Evolutionary conservation across 768 basidiomycete species (phyloP).

Genomic region (Dioszegia aurantiaca): DNA sequence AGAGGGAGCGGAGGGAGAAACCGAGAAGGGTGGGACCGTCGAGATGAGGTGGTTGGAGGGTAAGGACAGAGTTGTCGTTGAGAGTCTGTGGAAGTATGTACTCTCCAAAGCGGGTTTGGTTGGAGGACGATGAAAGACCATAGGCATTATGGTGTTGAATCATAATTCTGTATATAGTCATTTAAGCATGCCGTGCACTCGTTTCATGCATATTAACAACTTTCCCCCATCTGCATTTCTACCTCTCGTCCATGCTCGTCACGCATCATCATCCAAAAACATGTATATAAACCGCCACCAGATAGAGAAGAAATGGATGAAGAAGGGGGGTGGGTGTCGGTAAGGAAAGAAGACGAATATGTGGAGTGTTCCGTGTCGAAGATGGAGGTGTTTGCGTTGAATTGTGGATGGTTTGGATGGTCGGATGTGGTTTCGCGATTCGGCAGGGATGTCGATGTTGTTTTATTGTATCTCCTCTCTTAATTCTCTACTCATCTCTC

Average conservation of each 20-base stretch:
- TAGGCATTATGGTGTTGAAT: too few species aligned
- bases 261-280: too few species aligned
- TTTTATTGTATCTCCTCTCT: background rate
- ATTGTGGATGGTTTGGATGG: background rate
- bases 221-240: too few species aligned
- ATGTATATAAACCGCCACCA: too few species aligned
- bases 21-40: constrained; percentile 5
- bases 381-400: too few species aligned
- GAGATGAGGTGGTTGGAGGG: constrained; percentile 38
- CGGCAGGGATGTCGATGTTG: too few species aligned
- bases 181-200: background rate
- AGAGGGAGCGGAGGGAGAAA: background rate
- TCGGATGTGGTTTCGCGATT: too few species aligned
- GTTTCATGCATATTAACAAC: background rate
- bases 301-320: too few species aligned
- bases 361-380: too few species aligned
- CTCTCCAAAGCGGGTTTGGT: constrained; percentile 32
- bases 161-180: background rate
- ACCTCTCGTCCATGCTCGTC: too few species aligned
- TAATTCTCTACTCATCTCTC: background rate
- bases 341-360: too few species aligned
- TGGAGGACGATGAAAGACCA: background rate
- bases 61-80: constrained; percentile 32
- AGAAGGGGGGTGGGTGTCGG: too few species aligned
- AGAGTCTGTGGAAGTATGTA: constrained; percentile 43